phyloP scores from a whole-genome alignment of 2,329 filamentous ascomycete genomes.

The Ceratocystis albifundus region DNA sequence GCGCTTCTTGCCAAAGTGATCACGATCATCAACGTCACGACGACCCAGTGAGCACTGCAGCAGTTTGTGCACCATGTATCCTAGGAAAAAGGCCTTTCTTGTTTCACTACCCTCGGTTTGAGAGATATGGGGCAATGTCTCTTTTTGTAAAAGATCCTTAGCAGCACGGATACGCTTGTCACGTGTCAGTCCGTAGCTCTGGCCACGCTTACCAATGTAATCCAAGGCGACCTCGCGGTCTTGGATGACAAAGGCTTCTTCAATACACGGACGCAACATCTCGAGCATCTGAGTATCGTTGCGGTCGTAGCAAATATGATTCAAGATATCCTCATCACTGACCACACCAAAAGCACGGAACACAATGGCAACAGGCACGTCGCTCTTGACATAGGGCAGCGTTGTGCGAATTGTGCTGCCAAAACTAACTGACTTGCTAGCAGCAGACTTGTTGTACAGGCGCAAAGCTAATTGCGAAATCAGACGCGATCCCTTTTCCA shows the following conservation, averaged over 20 bases:
- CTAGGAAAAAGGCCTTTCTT: slow-evolving; percentile 91
- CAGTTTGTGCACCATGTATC: slow-evolving; percentile 96
- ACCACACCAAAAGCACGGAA: slow-evolving; percentile 93
- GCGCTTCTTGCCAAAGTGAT: slow-evolving; percentile 98
- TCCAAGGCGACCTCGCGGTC: slow-evolving; percentile 89
- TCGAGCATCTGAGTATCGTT: slow-evolving; percentile 96
- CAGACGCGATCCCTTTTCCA: slow-evolving; percentile 89
- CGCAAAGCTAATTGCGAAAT: slow-evolving; percentile 91
- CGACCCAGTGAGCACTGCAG: slow-evolving; percentile 87
- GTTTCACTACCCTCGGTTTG: slow-evolving; percentile 92
- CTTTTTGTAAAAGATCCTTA: slow-evolving; percentile 90
- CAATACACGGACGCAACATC: slow-evolving; percentile 92
- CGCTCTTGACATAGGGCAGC: slow-evolving; percentile 84
- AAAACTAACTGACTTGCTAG: slow-evolving; percentile 58
- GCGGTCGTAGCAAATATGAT: slow-evolving; percentile 92
- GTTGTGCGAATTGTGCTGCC: slow-evolving; percentile 84
- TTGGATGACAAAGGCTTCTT: slow-evolving; percentile 92
- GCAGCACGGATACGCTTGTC: slow-evolving; percentile 88
- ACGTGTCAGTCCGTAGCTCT: slow-evolving; percentile 54
- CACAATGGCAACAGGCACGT: slow-evolving; percentile 87
- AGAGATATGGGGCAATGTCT: slow-evolving; percentile 91
- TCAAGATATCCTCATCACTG: slow-evolving; percentile 94
- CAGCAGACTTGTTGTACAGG: slow-evolving; percentile 73
- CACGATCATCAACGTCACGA: slow-evolving; percentile 88
- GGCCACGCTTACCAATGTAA: slow-evolving; percentile 87